Evolutionary conservation across 2,329 filamentous ascomycete species (phyloP), one percentile per base, ranked within the genome.

Genomic region (Fusarium paranaense): DNA sequence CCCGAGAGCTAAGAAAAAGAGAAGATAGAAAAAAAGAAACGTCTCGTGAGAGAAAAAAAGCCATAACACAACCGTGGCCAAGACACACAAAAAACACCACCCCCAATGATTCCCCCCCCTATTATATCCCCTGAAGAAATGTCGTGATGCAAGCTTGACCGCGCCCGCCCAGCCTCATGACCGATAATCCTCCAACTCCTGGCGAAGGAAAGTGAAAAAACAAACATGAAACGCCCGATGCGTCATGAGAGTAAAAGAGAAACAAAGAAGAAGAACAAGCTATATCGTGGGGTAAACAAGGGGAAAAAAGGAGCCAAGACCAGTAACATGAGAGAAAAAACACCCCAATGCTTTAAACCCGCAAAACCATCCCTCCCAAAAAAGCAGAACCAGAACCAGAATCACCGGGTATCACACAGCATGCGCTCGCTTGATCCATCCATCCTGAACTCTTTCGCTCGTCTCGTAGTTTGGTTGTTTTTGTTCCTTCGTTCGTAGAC

Each of bases 381-480:
- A 71, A 60, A 62, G 65, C 71, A 71, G 62, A 42, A 65, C 67
- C 64, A 60, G 60, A 72, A 63, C 57, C 50, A 54, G 54, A 69
- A 66, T 38, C 32, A 71, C 70, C 63, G 78, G 78, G 77, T 80
- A 80, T 80, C 78, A 77, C 74, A 74, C 69, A 73, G 20, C 33
- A 63, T 70, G 69, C 67, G 72, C 73, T 70, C 58, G 67, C 54
- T 66, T 63, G 71, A 67, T 67, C 69, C 70, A 73, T 70, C 64
- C 63, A 73, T 70, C 64, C 63, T 67, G 69, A 69, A 77, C 62
- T 69, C 64, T 64, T 33, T 66, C 68, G 30, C 42, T 65, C 66
- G 57, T 60, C 47, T 62, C 61, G 38, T 62, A 63, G 61, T 40
- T 74, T 27, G 56, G 66, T 52, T 50, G 45, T 30, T 50, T 50